A percentile compares a stretch with the other conserved stretches of the same genome.
phyloP scores from a whole-genome alignment of 2,329 filamentous ascomycete genomes.

The Sodiomyces alkalinus region DNA sequence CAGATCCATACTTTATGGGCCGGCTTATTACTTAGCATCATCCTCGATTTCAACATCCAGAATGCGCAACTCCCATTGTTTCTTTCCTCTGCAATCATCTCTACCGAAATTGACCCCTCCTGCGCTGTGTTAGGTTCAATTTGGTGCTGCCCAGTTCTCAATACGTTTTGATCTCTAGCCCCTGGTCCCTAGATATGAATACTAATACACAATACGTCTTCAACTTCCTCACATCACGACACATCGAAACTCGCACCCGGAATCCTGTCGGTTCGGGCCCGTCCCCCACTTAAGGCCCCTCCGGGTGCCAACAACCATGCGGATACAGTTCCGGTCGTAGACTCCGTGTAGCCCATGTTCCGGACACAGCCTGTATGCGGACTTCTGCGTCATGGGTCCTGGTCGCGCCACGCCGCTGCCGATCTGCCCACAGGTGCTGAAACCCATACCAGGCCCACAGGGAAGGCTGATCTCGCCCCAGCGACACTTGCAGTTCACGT shows the following conservation, averaged over 20 bases:
- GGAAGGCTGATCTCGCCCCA: slow-evolving; percentile 32
- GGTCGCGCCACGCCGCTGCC: slow-evolving; percentile 15
- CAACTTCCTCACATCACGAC: slow-evolving; percentile 24
- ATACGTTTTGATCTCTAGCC: too few species aligned
- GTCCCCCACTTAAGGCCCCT: slow-evolving; percentile 30
- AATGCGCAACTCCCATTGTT: too few species aligned
- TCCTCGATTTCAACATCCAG: too few species aligned
- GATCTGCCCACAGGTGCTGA: slow-evolving; percentile 29
- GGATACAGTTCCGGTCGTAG: slow-evolving; percentile 32
- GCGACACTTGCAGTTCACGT: slow-evolving; percentile 33
- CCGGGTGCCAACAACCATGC: slow-evolving; percentile 28
- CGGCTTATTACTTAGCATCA: too few species aligned
- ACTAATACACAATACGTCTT: too few species aligned
- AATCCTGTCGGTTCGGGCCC: slow-evolving; percentile 23
- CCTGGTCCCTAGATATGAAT: too few species aligned
- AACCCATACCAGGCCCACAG: slow-evolving; percentile 34
- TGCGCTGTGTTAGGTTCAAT: too few species aligned
- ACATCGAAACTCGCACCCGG: slow-evolving; percentile 21
- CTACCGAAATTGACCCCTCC: too few species aligned
- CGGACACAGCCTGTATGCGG: slow-evolving; percentile 22
- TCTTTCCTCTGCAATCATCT: too few species aligned
- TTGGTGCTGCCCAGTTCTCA: too few species aligned
- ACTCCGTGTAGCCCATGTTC: slow-evolving; percentile 20
- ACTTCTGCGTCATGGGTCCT: slow-evolving; percentile 19
- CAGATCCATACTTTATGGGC: too few species aligned